A percentile compares a stretch with the other conserved stretches of the same genome.
Evolutionary conservation across 1,139 yeast species (phyloP).

Genomic region (Hansenula lynferdii): DNA sequence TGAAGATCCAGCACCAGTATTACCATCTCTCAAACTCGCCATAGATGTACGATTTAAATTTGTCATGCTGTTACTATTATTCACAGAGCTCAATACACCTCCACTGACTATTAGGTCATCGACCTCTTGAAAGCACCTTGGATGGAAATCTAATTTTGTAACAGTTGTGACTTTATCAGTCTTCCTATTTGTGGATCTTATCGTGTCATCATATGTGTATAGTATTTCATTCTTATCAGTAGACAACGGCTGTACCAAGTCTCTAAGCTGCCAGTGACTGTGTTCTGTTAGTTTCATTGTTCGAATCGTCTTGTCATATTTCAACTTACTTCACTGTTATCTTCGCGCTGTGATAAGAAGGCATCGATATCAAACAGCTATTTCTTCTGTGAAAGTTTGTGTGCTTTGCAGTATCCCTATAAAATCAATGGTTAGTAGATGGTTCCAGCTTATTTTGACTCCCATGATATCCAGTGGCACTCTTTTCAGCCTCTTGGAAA

Average conservation of each 20-base stretch:
- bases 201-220: slow-evolving; percentile 44
- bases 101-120: slow-evolving; percentile 64
- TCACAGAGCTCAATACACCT: slow-evolving; percentile 48
- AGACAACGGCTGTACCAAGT: slow-evolving; percentile 52
- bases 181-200: slow-evolving; percentile 39
- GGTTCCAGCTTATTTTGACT: too few relatives aligned
- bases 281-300: slow-evolving; percentile 4
- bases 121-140: slow-evolving; percentile 64
- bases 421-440: background rate
- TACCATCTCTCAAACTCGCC: slow-evolving; percentile 8
- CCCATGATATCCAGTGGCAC: too few relatives aligned
- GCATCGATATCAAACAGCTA: slow-evolving; percentile 15
- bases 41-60: slow-evolving; percentile 19
- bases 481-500: too few relatives aligned
- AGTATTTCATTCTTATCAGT: slow-evolving; percentile 34
- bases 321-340: slow-evolving; percentile 29
- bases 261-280: slow-evolving; percentile 88
- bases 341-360: slow-evolving; percentile 23
- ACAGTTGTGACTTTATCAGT: slow-evolving; percentile 32
- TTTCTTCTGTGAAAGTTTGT: slow-evolving; percentile 10
- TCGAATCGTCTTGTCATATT: background rate
- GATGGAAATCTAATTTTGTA: slow-evolving; percentile 51
- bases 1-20: slow-evolving; percentile 26
- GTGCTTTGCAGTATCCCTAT: slow-evolving; percentile 1
- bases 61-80: slow-evolving; percentile 9